phyloP scores from a whole-genome alignment of 305 asterid species.

The Fraxinus angustifolia region DNA sequence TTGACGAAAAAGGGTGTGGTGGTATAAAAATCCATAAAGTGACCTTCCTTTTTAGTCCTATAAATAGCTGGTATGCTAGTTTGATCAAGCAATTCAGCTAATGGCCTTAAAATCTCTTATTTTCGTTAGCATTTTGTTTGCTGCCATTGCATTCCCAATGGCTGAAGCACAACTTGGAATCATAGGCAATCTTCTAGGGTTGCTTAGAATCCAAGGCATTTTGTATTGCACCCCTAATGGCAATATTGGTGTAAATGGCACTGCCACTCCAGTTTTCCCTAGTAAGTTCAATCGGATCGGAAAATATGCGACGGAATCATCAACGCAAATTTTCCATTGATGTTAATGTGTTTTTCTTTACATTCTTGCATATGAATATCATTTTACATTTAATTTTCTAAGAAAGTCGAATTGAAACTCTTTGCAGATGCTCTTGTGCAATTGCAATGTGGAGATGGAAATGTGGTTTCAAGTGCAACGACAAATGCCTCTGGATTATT shows the following conservation, averaged over 20 bases:
- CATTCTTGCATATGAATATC: neutral
- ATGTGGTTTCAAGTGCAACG: conserved; percentile 34
- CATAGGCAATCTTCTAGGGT: conserved; percentile 27
- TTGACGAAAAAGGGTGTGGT: neutral
- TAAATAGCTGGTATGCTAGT: conserved; percentile 22
- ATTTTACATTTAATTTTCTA: neutral
- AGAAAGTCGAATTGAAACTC: neutral
- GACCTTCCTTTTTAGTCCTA: conserved; percentile 16
- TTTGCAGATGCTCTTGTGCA: conserved; percentile 50
- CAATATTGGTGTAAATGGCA: conserved; percentile 36
- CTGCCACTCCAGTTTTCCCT: conserved; percentile 45
- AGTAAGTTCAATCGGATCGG: conserved; percentile 30
- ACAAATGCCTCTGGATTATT: conserved; percentile 40
- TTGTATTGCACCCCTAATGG: conserved; percentile 48
- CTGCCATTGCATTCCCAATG: conserved; percentile 27
- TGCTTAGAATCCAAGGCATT: conserved; percentile 35
- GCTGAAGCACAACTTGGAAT: conserved; percentile 36
- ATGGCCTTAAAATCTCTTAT: conserved; percentile 35
- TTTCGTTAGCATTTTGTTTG: conserved; percentile 29
- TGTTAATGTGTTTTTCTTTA: neutral
- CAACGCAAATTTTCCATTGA: neutral
- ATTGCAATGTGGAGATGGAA: conserved; percentile 43
- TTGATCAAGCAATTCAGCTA: neutral
- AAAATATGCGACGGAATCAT: neutral
- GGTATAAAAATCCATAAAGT: conserved; percentile 2